phyloP scores from a whole-genome alignment of 106 monocot species.

The Dioscorea alata region DNA sequence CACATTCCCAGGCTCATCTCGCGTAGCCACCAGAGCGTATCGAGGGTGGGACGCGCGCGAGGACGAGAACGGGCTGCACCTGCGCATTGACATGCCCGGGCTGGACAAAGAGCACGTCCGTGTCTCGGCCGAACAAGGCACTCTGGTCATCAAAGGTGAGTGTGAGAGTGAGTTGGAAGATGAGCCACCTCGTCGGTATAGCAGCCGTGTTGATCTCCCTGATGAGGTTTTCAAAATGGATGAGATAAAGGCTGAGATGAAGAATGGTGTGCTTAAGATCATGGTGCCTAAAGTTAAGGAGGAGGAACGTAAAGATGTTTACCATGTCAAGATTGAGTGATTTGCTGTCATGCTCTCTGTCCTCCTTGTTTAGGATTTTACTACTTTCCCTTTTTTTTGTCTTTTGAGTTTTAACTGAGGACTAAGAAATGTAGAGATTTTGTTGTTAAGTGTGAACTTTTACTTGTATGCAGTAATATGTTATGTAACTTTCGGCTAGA shows the following conservation, averaged over 20 bases:
- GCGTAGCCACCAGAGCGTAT: constrained; percentile 5
- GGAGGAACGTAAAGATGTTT: constrained; percentile 71
- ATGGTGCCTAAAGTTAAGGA: constrained; percentile 69
- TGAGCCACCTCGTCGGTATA: constrained; percentile 25
- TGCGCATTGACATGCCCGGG: constrained; percentile 87
- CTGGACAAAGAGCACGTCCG: constrained; percentile 62
- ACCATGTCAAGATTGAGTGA: constrained; percentile 56
- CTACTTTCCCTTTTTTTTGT: no score
- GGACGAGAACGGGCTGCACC: constrained; percentile 45
- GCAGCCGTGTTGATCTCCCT: constrained; percentile 54
- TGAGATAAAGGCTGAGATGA: constrained; percentile 79
- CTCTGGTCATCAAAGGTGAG: constrained; percentile 60
- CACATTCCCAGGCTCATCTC: constrained; percentile 20
- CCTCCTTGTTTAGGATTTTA: no score
- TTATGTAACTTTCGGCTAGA: no score
- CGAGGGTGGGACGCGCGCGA: constrained; percentile 72
- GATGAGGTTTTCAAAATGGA: constrained; percentile 48
- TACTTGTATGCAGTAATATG: no score
- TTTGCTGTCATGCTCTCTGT: no score
- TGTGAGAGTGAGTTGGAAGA: constrained; percentile 29
- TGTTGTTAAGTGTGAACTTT: no score
- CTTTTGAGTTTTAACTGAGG: no score
- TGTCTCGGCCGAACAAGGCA: constrained; percentile 50
- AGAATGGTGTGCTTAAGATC: constrained; percentile 77
- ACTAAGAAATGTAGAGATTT: no score